Evolutionary conservation across 2,329 filamentous ascomycete genomes (phyloP), one percentile per base, ranked within the genome.

Genomic region (Calonectria henricotiae): DNA sequence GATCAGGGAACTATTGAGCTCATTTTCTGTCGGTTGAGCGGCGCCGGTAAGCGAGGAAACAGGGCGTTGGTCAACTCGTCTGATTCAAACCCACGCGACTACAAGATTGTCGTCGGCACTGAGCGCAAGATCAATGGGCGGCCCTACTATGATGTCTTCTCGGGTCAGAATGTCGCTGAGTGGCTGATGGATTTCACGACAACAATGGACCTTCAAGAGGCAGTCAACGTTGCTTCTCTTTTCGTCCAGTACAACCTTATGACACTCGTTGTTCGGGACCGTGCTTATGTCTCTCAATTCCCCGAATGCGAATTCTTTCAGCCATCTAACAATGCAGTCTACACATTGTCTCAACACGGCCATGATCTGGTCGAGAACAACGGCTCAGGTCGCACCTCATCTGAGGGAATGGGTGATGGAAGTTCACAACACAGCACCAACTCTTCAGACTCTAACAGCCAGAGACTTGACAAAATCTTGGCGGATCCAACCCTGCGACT

Each of bases 151-250:
- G 94, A 98, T 80, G 95, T 94, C 0, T 98, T 98, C 78, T 97
- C 94, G 1, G 96, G 96, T 72, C 96, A 95, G 83, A 91, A 92
- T 7, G 91, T 93, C 0, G 91, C 93, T 13, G 96, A 98, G 81
- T 99, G 96, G 96, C 83, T 99, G 71, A 95, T 98, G 91, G 95
- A 98, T 83, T 98, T 96, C 85, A 96, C 93, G 75, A 98, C 95
- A 0, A 96, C 95, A 37, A 94, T 98, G 30, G 96, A 98, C 80
- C 91, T 93, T 67, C 89, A 93, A 61, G 96, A 98, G 82, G 93
- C 94, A 0, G 88, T 91, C 73, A 93, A 98, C 80, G 91, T 98
- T 73, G 93, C 93, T 15, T 90, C 92, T 20, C 86, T 95, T 39
- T 98, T 98, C 80, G 89, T 98, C 76, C 91, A 95, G 78, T 92